Evolutionary conservation across 768 basidiomycete species (phyloP).

Genomic region (Hericium rajendrae): DNA sequence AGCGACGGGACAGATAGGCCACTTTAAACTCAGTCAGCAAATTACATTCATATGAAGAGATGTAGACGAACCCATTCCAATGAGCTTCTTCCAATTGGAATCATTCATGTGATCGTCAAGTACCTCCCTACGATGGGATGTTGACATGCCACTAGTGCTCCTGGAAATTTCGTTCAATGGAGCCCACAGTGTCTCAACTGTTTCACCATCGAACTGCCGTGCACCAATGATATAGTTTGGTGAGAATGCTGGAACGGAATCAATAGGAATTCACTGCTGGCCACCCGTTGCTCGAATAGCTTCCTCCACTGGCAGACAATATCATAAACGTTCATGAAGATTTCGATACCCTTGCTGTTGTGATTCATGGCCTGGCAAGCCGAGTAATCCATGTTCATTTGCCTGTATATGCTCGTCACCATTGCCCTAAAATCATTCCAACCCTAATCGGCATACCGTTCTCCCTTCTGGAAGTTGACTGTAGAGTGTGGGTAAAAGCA

Average conservation of each 20-base stretch:
- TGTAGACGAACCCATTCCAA: conserved; percentile 13
- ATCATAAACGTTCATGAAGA: conserved; percentile 1
- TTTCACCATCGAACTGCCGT: conserved; percentile 23
- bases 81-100: conserved; percentile 25
- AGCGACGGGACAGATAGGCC: not conserved
- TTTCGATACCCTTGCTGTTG: not conserved
- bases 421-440: not conserved
- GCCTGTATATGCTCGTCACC: not conserved
- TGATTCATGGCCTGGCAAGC: conserved; percentile 16
- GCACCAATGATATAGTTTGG: conserved; percentile 21
- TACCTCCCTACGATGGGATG: conserved; percentile 15
- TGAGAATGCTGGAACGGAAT: conserved; percentile 14
- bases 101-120: conserved; percentile 25
- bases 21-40: not conserved
- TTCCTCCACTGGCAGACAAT: conserved; percentile 11
- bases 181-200: conserved; percentile 27
- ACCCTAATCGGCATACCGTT: not conserved
- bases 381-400: conserved; percentile 18
- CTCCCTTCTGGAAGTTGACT: not conserved
- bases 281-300: not conserved
- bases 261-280: not conserved
- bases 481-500: not conserved
- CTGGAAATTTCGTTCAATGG: conserved; percentile 19
- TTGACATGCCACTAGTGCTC: conserved; percentile 15
- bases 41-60: not conserved